Evolutionary conservation across 108 stramenopile genomes (phyloP).

Genomic region (Parmales sp.): DNA sequence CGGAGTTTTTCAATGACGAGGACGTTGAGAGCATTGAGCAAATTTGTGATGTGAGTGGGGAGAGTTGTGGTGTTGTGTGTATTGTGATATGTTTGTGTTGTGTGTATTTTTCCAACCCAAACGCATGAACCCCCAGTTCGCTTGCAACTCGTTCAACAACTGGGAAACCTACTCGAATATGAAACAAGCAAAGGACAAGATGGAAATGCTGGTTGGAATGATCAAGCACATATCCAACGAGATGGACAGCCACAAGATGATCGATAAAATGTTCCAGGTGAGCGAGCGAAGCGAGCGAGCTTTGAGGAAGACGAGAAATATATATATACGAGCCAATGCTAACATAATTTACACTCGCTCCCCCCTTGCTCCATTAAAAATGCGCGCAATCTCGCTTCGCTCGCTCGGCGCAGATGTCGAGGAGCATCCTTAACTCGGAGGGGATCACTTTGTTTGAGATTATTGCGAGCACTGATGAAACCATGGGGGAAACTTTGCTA

Average conservation of each 20-base stretch:
- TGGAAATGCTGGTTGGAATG: background rate
- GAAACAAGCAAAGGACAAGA: background rate
- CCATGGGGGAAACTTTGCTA: background rate
- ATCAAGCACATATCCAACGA: background rate
- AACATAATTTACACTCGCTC: no score
- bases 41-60: background rate
- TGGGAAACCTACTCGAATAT: background rate
- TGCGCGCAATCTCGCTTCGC: no score
- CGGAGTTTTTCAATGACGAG: background rate
- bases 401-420: no score
- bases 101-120: no score
- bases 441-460: slow-evolving; percentile 5
- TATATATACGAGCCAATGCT: no score
- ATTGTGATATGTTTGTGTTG: no score
- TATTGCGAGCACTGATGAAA: background rate
- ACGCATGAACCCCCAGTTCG: background rate
- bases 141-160: background rate
- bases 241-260: background rate
- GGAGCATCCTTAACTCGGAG: slow-evolving; percentile 3
- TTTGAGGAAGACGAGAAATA: no score
- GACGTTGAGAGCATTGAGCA: background rate
- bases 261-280: slow-evolving; percentile 9
- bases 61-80: no score
- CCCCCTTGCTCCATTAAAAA: no score
- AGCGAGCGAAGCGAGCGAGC: no score